Percentiles rank a stretch among this genome's conserved stretches.
Evolutionary conservation across 768 basidiomycete genomes (phyloP).

Genomic region (Tylopilus felleus): DNA sequence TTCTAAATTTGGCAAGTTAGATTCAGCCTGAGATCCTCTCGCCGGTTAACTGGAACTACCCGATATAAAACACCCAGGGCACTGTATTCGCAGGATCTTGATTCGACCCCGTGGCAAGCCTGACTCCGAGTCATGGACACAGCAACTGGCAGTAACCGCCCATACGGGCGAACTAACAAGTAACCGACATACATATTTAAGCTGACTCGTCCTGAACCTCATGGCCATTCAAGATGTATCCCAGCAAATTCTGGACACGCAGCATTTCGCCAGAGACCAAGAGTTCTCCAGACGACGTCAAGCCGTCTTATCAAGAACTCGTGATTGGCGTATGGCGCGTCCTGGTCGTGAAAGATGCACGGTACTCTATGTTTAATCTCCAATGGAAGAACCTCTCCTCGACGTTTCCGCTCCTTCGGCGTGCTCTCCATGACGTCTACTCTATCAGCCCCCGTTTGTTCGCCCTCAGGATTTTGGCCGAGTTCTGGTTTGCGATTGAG

Average conservation of each 20-base stretch:
- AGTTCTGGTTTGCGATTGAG: conserved; percentile 22
- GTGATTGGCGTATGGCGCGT: conserved; percentile 26
- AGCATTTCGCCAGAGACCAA: background rate
- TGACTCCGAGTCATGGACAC: too few relatives aligned
- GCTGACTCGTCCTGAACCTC: background rate
- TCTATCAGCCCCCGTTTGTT: conserved; percentile 22
- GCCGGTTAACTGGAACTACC: too few relatives aligned
- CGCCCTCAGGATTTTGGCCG: background rate
- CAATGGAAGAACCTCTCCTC: conserved; percentile 5
- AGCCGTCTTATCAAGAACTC: conserved; percentile 10
- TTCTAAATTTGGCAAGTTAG: too few relatives aligned
- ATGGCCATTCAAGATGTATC: background rate
- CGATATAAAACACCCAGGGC: too few relatives aligned
- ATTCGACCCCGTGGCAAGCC: too few relatives aligned
- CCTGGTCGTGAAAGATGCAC: conserved; percentile 13
- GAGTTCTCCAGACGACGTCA: background rate
- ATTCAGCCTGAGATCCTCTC: too few relatives aligned
- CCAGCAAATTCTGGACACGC: background rate
- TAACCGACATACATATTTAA: too few relatives aligned
- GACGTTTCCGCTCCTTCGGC: conserved; percentile 5
- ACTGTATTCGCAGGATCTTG: too few relatives aligned
- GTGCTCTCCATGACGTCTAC: conserved; percentile 22
- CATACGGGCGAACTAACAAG: too few relatives aligned
- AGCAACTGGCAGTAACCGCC: too few relatives aligned
- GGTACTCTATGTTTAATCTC: conserved; percentile 4